Percentiles rank a stretch among this genome's conserved stretches.
These are phyloP conservation scores for Simplicillium aogashimaense DNA, from an alignment of 2,329 filamentous ascomycete genomes.

Conservation along the genomic window DNA sequence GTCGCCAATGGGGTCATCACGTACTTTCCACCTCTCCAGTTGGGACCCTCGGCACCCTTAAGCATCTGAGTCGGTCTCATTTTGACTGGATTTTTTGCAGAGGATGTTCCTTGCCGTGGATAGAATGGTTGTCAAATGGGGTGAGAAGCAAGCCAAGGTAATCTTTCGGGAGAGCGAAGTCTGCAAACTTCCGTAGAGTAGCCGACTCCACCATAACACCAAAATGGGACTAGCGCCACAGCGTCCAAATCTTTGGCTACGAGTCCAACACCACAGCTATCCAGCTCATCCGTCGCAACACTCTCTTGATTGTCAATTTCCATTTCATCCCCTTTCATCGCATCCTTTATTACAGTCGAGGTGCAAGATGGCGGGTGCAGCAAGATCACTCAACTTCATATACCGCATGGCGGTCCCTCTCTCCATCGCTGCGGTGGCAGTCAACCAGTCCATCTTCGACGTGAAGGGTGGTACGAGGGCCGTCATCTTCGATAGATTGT, in stretches of 20 bases:
- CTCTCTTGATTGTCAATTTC: neutral
- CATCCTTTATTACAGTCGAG: neutral
- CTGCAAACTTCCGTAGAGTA: constrained; percentile 7
- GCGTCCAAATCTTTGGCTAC: neutral
- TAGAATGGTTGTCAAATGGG: constrained; percentile 5
- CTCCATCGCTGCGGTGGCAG: constrained; percentile 55
- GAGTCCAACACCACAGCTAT: constrained; percentile 2
- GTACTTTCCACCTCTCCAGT: constrained; percentile 23
- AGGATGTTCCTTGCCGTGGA: neutral
- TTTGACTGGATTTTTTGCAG: constrained; percentile 12
- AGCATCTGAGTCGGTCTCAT: constrained; percentile 32
- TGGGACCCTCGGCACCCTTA: constrained; percentile 17
- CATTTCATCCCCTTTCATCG: neutral
- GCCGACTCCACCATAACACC: constrained; percentile 4
- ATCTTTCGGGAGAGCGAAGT: constrained; percentile 13
- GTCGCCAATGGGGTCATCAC: constrained; percentile 11
- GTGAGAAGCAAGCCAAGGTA: constrained; percentile 1
- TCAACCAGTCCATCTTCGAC: constrained; percentile 84
- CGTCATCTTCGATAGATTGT: constrained; percentile 93
- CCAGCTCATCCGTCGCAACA: neutral
- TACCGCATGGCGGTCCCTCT: constrained; percentile 66
- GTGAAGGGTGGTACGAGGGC: constrained; percentile 90
- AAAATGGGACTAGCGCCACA: constrained; percentile 4
- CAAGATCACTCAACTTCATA: constrained; percentile 48
- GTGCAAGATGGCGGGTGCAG: constrained; percentile 40